Conservation (phyloP, 129 eudicot genomes). For the carrot (Daucus carota) region DNA sequence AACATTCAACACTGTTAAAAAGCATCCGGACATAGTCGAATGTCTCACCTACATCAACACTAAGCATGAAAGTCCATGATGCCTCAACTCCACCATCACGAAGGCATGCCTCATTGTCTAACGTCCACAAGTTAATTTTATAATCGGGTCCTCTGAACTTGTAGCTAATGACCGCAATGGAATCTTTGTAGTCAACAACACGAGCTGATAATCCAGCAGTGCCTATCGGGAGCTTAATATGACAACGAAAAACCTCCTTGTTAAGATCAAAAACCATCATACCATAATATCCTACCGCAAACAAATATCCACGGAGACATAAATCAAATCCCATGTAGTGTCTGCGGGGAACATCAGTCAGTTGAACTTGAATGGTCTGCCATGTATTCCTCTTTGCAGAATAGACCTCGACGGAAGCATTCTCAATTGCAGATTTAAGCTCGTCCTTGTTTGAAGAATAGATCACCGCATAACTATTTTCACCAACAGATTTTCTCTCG, state of each 20-base stretch:
- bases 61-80: too few relatives aligned
- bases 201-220: background rate
- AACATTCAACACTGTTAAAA: too few relatives aligned
- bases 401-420: background rate
- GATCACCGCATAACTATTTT: too few relatives aligned
- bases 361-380: background rate
- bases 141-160: too few relatives aligned
- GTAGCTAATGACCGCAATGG: background rate
- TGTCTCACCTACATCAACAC: too few relatives aligned
- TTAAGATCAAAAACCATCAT: background rate
- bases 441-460: too few relatives aligned
- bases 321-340: too few relatives aligned
- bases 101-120: background rate
- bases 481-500: too few relatives aligned
- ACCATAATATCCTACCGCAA: background rate
- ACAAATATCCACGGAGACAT: background rate
- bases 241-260: background rate
- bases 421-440: too few relatives aligned
- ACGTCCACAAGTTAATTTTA: background rate
- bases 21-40: too few relatives aligned
- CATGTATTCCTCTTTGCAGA: background rate
- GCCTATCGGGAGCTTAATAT: background rate
- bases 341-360: background rate
- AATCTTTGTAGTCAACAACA: too few relatives aligned
- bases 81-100: background rate